Base-by-base conservation (phyloP, 2,329 filamentous ascomycete genomes). In the Helotiales sp. region DNA sequence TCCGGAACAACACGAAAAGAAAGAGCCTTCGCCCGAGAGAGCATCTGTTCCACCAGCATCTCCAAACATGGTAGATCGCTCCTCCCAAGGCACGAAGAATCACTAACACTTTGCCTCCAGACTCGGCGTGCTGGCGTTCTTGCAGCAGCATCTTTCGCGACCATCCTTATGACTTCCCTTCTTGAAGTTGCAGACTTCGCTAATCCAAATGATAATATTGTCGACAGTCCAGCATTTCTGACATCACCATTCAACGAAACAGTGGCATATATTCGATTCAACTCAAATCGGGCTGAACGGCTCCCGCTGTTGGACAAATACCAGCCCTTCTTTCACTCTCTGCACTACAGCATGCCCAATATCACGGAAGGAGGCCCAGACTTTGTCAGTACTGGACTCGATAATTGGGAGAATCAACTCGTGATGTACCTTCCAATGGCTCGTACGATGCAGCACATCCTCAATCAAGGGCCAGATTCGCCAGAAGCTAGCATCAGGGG, bases 361-460 rank as follows among this genome's bases (percentile, higher is more conserved):
- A 36, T 30, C 2, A 15, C 46, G 12, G 19, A 54, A 49, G 10
- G 52, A 34, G n/a, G 38, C 40, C 29, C 57, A 63, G 49, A 71
- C 70, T 55, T 36, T 70, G n/a, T 33, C 25, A 48, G 31, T 15
- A 48, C 46, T 8, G 71, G 69, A 4, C 65, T 68, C 49, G 69
- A 71, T 40, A 64, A 66, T 44, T 69, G 57, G 47, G 60, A 62
- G 6, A 62, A 58, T 47, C 64, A 47, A 58, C 55, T 42, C 19
- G 31, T 64, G 51, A 44, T 61, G 40, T 56, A 60, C 63, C 15
- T 70, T 63, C 63, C 61, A 34, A 62, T 72, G 3, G 65, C 67
- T 5, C 64, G 62, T 30, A 71, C 68, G 1, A 72, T 72, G 70
- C 61, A 67, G 44, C 60, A 69, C 15, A 61, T 71, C n/a, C 60